A percentile compares a stretch with the other conserved stretches of the same genome.
phyloP scores from a whole-genome alignment of 2,329 filamentous ascomycete genomes.

The Cercospora sojina region DNA sequence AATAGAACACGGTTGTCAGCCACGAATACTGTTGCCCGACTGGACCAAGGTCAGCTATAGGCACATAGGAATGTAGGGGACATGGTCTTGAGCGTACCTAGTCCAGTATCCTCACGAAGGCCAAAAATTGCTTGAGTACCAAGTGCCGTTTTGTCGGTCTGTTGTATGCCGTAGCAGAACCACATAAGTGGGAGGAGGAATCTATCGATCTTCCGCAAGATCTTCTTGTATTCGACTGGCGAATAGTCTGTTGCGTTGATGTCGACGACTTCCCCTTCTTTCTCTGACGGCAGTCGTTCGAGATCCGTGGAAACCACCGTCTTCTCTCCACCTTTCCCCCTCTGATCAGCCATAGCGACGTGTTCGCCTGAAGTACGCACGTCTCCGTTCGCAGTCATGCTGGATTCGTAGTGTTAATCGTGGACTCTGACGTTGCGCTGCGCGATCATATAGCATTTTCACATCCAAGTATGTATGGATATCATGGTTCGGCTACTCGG shows the following conservation, averaged over 20 bases:
- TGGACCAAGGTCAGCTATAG: background rate
- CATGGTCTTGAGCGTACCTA: slow-evolving; percentile 18
- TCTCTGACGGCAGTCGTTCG: slow-evolving; percentile 15
- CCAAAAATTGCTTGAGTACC: slow-evolving; percentile 50
- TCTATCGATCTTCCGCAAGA: slow-evolving; percentile 45
- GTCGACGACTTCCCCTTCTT: slow-evolving; percentile 23
- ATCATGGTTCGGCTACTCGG: background rate
- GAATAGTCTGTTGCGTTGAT: slow-evolving; percentile 32
- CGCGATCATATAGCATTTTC: background rate
- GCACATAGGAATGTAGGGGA: background rate
- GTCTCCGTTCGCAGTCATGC: background rate
- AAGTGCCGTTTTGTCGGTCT: slow-evolving; percentile 48
- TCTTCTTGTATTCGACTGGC: slow-evolving; percentile 31
- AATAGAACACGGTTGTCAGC: slow-evolving; percentile 47
- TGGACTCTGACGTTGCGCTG: background rate
- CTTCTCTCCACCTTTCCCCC: slow-evolving; percentile 17
- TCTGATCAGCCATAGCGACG: background rate
- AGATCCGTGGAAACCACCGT: slow-evolving; percentile 14
- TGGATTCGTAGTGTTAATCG: background rate
- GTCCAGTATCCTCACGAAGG: slow-evolving; percentile 47
- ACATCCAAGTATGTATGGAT: background rate
- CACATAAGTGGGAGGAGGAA: slow-evolving; percentile 51
- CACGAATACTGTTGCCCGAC: slow-evolving; percentile 42
- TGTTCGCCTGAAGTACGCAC: background rate
- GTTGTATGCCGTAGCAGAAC: slow-evolving; percentile 52